Conservation (phyloP, 78 protist species). For the Polysphondylium violaceum region DNA sequence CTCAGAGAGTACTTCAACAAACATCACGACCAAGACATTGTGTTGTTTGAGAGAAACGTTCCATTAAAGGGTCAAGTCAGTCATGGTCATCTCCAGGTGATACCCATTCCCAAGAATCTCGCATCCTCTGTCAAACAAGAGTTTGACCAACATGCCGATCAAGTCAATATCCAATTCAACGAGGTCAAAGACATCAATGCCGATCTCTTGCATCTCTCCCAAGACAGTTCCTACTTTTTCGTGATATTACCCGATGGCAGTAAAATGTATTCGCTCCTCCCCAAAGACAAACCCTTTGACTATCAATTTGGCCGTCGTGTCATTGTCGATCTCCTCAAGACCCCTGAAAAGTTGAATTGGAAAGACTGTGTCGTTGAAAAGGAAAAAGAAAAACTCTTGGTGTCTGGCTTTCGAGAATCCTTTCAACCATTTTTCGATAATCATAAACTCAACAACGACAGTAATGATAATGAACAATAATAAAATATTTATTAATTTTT, state of each 20-base stretch:
- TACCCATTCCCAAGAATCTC: constrained; percentile 50
- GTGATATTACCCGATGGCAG: constrained; percentile 35
- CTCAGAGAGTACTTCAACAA: constrained; percentile 4
- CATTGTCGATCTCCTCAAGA: constrained; percentile 7
- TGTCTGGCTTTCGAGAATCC: not conserved
- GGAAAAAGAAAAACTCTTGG: constrained; percentile 14
- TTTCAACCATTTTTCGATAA: constrained; percentile 62
- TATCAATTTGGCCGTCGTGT: constrained; percentile 61
- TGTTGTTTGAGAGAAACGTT: constrained; percentile 66
- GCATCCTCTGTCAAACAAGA: constrained; percentile 8
- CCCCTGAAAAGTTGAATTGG: constrained; percentile 66
- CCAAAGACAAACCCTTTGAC: constrained; percentile 6
- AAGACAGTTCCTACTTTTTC: constrained; percentile 23
- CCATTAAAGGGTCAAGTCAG: not conserved
- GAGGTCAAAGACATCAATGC: not conserved
- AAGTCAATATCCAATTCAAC: constrained; percentile 6
- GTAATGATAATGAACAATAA: too few species aligned
- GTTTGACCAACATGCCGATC: constrained; percentile 1
- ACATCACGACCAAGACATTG: not conserved
- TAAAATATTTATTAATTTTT: too few species aligned
- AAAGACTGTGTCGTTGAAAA: constrained; percentile 37
- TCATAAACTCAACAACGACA: too few species aligned
- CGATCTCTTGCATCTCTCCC: not conserved
- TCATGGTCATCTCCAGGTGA: constrained; percentile 81
- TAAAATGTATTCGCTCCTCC: not conserved